Conservation (phyloP, 441 rosid genomes). For the Euphorbia celastroides region DNA sequence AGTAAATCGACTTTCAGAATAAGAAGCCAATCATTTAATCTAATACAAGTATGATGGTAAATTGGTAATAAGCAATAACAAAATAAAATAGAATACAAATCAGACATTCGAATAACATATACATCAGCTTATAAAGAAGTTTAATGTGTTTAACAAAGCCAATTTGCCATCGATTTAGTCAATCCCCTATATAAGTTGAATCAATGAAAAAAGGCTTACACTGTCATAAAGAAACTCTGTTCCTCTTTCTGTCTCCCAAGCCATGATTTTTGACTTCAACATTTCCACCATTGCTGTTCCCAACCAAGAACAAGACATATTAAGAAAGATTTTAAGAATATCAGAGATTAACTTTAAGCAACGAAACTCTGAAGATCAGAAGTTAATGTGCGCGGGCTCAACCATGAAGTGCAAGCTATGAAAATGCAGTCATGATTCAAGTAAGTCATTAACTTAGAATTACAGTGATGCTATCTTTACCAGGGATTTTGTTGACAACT, state of each 20-base stretch:
- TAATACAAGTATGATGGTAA: neutral
- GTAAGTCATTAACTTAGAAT: neutral
- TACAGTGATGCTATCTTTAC: conserved; percentile 26
- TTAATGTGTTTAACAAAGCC: neutral
- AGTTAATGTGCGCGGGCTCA: neutral
- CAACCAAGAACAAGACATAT: conserved; percentile 8
- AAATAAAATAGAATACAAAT: neutral
- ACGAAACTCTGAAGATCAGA: neutral
- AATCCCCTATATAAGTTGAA: neutral
- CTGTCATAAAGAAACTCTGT: conserved; percentile 69
- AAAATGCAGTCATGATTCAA: neutral
- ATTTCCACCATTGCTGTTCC: conserved; percentile 69
- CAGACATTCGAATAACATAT: neutral
- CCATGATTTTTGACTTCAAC: conserved; percentile 43
- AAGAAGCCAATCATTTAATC: conserved; percentile 3
- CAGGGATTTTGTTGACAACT: conserved; percentile 67
- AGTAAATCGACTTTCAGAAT: neutral
- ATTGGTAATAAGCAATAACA: too few species aligned
- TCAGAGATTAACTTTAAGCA: neutral
- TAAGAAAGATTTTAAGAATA: neutral
- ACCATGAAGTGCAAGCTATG: neutral
- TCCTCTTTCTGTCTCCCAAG: conserved; percentile 83
- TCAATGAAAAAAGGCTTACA: conserved; percentile 40
- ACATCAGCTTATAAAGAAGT: neutral
- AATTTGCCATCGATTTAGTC: neutral